Conservation (phyloP, 1,284 basidiomycete species). For the Earliella scabrosa region DNA sequence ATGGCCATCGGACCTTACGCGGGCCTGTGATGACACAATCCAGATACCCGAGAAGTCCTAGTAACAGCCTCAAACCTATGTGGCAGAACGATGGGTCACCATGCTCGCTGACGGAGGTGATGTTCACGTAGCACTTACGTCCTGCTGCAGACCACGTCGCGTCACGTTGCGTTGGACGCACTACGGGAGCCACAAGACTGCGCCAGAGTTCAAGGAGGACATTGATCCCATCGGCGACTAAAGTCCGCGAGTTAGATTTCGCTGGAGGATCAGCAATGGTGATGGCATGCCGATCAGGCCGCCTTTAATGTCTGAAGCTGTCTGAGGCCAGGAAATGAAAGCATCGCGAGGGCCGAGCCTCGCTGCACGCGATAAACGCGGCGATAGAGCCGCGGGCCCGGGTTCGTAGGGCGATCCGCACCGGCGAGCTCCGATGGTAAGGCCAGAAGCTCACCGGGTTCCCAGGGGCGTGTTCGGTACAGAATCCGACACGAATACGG, state of each 20-base stretch:
- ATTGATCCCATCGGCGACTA: too few species aligned
- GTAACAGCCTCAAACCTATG: neutral
- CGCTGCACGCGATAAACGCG: neutral
- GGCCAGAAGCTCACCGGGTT: too few species aligned
- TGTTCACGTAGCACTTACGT: neutral
- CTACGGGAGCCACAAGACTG: too few species aligned
- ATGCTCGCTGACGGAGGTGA: neutral
- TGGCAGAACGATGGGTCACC: neutral
- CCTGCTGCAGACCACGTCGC: neutral
- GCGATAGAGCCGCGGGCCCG: neutral
- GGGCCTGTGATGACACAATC: neutral
- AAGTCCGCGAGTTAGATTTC: too few species aligned
- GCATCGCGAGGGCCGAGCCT: too few species aligned
- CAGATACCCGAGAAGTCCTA: neutral
- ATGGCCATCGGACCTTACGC: neutral
- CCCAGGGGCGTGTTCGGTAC: too few species aligned
- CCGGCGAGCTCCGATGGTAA: neutral
- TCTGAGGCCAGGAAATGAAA: neutral
- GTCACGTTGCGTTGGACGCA: too few species aligned
- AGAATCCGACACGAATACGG: too few species aligned
- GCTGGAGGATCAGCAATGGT: neutral
- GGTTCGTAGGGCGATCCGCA: neutral
- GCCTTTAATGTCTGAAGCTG: neutral
- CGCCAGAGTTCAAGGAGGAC: too few species aligned
- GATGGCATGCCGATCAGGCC: neutral